These are phyloP conservation scores for Penicillium atrosanguineum DNA, from an alignment of 495 filamentous ascomycete genomes.

Conservation along the genomic window DNA sequence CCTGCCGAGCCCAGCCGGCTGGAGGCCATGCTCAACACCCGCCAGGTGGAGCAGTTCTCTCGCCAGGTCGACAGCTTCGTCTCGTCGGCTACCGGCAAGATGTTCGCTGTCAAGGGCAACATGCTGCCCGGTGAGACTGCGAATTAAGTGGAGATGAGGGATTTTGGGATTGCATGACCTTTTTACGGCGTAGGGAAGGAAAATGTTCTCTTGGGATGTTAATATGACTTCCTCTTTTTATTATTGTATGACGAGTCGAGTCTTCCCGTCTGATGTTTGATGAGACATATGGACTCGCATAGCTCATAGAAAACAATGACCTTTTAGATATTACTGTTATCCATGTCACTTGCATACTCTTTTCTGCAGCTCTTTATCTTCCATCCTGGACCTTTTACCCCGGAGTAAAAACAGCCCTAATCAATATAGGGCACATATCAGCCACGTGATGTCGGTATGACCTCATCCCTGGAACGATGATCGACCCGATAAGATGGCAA, in stretches of 20 bases:
- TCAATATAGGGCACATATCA: constrained; percentile 7
- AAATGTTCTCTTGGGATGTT: constrained; percentile 49
- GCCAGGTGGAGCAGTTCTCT: constrained; percentile 97
- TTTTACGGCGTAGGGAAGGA: constrained; percentile 51
- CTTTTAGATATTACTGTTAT: neutral
- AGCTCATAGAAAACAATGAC: constrained; percentile 26
- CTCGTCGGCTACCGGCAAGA: constrained; percentile 85
- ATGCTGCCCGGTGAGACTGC: constrained; percentile 49
- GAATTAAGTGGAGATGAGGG: constrained; percentile 28
- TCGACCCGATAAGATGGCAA: constrained; percentile 8
- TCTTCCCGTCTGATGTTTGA: constrained; percentile 12
- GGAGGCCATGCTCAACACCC: constrained; percentile 87
- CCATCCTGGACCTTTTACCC: neutral
- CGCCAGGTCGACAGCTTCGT: constrained; percentile 97
- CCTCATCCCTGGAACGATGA: constrained; percentile 9
- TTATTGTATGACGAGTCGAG: constrained; percentile 37
- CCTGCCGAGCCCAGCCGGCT: constrained; percentile 89
- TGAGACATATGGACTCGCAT: constrained; percentile 20
- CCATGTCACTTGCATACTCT: neutral
- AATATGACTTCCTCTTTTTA: constrained; percentile 42
- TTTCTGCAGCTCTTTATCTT: neutral
- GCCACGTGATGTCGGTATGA: constrained; percentile 19
- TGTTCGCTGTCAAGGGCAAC: constrained; percentile 91
- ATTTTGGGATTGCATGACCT: constrained; percentile 50
- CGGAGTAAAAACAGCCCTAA: constrained; percentile 13